Conservation (phyloP, 371 early-diverging fungal genomes). For the Mucor plumbeus region DNA sequence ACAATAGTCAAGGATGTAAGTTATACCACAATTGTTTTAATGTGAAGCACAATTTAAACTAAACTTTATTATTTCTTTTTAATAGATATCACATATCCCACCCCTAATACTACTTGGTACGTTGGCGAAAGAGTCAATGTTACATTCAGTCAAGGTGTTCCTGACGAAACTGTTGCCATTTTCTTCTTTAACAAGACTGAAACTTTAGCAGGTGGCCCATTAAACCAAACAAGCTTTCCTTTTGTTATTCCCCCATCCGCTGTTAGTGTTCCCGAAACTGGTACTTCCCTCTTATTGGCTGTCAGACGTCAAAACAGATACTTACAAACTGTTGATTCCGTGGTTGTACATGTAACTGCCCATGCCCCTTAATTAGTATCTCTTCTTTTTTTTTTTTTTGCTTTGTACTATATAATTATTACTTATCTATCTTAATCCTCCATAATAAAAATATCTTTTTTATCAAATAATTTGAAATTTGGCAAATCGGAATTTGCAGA, state of each 20-base stretch:
- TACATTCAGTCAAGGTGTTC: neutral
- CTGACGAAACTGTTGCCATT: conserved; percentile 33
- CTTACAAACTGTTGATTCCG: conserved; percentile 37
- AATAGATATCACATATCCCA: conserved; percentile 39
- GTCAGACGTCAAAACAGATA: conserved; percentile 35
- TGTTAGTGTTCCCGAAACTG: conserved; percentile 16
- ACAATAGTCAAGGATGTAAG: conserved; percentile 11
- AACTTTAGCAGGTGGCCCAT: conserved; percentile 33
- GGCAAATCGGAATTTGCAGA: neutral
- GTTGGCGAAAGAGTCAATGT: conserved; percentile 46
- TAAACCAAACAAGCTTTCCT: conserved; percentile 24
- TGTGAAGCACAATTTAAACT: neutral
- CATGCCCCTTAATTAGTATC: conserved; percentile 1
- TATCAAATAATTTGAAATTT: neutral
- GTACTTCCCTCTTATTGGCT: conserved; percentile 39
- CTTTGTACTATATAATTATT: neutral
- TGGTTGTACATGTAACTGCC: conserved; percentile 12
- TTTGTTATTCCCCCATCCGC: conserved; percentile 38
- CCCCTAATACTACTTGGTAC: conserved; percentile 35
- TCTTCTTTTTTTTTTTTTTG: neutral
- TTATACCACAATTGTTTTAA: neutral
- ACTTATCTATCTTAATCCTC: neutral
- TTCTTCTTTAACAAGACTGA: conserved; percentile 34
- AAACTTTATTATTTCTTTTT: neutral
- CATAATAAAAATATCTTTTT: neutral